Conservation (phyloP, 352 stramenopile genomes). For the Pythium angustatum region DNA sequence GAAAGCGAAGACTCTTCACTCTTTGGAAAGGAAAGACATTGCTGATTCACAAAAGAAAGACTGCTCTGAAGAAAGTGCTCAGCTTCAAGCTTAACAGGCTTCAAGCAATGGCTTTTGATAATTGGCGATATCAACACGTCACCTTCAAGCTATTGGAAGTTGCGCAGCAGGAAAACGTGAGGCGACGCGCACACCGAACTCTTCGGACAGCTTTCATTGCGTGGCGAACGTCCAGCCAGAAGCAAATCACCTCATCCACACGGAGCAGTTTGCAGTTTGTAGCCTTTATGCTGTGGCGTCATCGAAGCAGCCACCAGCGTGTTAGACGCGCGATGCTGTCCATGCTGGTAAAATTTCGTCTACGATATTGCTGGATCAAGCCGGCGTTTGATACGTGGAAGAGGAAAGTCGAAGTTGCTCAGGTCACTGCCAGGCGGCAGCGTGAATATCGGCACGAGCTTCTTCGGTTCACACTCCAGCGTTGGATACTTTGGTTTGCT, state of each 20-base stretch:
- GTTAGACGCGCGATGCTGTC: not conserved
- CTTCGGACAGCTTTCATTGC: not conserved
- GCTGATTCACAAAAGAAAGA: not conserved
- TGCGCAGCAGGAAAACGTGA: not conserved
- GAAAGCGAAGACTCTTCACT: constrained; percentile 20
- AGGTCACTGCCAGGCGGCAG: not conserved
- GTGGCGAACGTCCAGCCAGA: not conserved
- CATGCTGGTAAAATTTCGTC: not conserved
- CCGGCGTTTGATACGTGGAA: constrained; percentile 19
- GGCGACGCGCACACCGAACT: not conserved
- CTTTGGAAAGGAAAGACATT: constrained; percentile 22
- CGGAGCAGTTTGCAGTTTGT: constrained; percentile 7
- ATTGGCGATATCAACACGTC: not conserved
- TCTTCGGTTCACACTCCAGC: not conserved
- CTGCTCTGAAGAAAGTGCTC: constrained; percentile 22
- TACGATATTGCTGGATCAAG: constrained; percentile 1
- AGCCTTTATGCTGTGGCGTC: constrained; percentile 5
- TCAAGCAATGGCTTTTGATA: not conserved
- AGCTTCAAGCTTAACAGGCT: not conserved
- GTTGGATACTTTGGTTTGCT: constrained; percentile 1
- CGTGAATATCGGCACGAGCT: constrained; percentile 2
- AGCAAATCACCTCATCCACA: not conserved
- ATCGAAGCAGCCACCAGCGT: not conserved
- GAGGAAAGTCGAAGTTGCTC: not conserved
- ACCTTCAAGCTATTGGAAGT: not conserved